A percentile compares a stretch with the other conserved stretches of the same genome.
phyloP scores from a whole-genome alignment of 2,329 filamentous ascomycete species.

The Stagonosporopsis chrysanthemi region DNA sequence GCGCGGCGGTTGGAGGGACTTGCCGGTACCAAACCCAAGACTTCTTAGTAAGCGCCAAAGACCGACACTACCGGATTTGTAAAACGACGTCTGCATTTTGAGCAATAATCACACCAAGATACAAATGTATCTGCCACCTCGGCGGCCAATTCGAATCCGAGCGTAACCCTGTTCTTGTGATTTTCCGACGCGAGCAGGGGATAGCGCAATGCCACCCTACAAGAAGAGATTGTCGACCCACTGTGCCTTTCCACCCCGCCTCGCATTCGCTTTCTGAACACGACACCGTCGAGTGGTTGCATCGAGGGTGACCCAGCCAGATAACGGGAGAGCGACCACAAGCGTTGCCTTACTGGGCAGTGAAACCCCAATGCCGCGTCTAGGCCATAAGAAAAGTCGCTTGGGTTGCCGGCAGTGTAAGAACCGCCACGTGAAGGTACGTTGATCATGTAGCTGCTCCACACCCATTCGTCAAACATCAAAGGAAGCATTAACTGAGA shows the following conservation, averaged over 20 bases:
- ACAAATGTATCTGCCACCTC: neutral
- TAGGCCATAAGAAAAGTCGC: constrained; percentile 49
- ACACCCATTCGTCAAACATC: constrained; percentile 6
- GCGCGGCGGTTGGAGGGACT: neutral
- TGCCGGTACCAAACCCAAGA: neutral
- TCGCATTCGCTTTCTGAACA: constrained; percentile 33
- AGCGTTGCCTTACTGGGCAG: constrained; percentile 20
- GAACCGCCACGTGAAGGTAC: constrained; percentile 49
- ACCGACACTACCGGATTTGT: neutral
- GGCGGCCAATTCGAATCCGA: constrained; percentile 26
- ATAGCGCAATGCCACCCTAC: constrained; percentile 30
- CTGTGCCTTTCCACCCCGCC: constrained; percentile 22
- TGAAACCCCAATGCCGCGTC: constrained; percentile 40
- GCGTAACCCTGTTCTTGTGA: constrained; percentile 10
- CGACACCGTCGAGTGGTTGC: constrained; percentile 19
- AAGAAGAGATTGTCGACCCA: constrained; percentile 19
- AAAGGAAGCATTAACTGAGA: constrained; percentile 7
- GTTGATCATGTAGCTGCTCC: constrained; percentile 10
- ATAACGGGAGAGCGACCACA: constrained; percentile 17
- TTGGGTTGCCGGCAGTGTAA: constrained; percentile 49
- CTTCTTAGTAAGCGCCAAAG: constrained; percentile 4
- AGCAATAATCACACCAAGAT: neutral
- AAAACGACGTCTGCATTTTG: neutral
- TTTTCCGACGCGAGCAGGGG: constrained; percentile 20
- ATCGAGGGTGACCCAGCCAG: constrained; percentile 12